These are phyloP conservation scores for Boletus pseudopeckii DNA, from an alignment of 768 basidiomycete genomes.

Conservation along the genomic window DNA sequence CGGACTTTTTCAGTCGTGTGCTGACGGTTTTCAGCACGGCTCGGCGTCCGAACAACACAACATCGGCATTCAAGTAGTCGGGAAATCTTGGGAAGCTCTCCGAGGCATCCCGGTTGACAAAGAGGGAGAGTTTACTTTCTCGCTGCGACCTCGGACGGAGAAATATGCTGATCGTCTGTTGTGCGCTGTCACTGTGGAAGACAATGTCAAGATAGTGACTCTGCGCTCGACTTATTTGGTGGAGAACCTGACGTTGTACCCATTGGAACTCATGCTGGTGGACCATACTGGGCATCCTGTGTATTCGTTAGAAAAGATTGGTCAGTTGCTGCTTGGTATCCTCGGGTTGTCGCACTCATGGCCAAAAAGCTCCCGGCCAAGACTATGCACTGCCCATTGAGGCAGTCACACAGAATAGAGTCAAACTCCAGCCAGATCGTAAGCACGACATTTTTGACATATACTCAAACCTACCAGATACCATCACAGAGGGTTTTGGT, in stretches of 20 bases:
- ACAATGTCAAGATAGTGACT: conserved; percentile 92
- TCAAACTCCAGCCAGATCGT: conserved; percentile 93
- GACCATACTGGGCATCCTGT: conserved; percentile 82
- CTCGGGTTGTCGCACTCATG: conserved; percentile 46
- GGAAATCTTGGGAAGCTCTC: conserved; percentile 86
- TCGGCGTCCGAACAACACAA: conserved; percentile 69
- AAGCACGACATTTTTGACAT: conserved; percentile 28
- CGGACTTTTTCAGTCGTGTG: not conserved
- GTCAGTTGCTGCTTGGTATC: conserved; percentile 34
- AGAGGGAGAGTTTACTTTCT: conserved; percentile 88
- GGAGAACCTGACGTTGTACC: conserved; percentile 87
- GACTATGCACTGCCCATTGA: conserved; percentile 90
- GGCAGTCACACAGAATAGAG: conserved; percentile 74
- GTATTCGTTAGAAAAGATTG: conserved; percentile 79
- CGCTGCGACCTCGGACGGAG: conserved; percentile 74
- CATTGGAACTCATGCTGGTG: conserved; percentile 86
- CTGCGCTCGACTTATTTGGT: conserved; percentile 90
- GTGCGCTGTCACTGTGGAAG: conserved; percentile 85
- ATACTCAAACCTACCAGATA: conserved; percentile 1
- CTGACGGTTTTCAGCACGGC: conserved; percentile 35
- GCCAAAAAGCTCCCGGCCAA: conserved; percentile 75
- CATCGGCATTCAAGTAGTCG: conserved; percentile 80
- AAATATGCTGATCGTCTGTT: conserved; percentile 78
- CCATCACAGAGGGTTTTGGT: conserved; percentile 80
- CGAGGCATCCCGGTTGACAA: conserved; percentile 87